Conservation (phyloP, 2,329 filamentous ascomycete genomes). For the Reticulascus tulasneorum region DNA sequence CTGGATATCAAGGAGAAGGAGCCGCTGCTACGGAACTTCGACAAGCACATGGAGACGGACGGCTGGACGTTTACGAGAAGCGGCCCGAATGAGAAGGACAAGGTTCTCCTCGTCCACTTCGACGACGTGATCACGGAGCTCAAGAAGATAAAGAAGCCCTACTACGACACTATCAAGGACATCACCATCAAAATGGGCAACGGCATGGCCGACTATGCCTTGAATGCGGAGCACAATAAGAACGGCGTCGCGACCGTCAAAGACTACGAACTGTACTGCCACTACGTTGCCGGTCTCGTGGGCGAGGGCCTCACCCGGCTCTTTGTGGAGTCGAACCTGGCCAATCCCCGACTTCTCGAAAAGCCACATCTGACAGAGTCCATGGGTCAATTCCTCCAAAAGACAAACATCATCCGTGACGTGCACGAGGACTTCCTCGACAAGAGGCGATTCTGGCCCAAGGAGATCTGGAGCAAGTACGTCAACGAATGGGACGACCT, state of each 20-base stretch:
- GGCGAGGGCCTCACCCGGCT: slow-evolving; percentile 88
- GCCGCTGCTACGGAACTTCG: slow-evolving; percentile 78
- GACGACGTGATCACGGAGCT: slow-evolving; percentile 82
- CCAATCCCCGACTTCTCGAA: slow-evolving; percentile 78
- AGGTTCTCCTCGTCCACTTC: slow-evolving; percentile 88
- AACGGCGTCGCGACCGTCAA: slow-evolving; percentile 77
- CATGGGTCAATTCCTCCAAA: slow-evolving; percentile 96
- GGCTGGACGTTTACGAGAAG: slow-evolving; percentile 89
- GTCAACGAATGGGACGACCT: slow-evolving; percentile 86
- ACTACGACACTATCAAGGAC: slow-evolving; percentile 83
- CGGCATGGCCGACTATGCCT: slow-evolving; percentile 94
- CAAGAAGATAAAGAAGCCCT: slow-evolving; percentile 79
- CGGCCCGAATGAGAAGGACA: slow-evolving; percentile 88
- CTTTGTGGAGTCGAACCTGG: slow-evolving; percentile 82
- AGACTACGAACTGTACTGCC: slow-evolving; percentile 96
- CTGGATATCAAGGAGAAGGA: slow-evolving; percentile 78
- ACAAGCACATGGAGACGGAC: slow-evolving; percentile 72
- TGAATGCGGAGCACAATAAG: slow-evolving; percentile 75
- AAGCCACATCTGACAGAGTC: slow-evolving; percentile 81
- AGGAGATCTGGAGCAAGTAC: slow-evolving; percentile 95
- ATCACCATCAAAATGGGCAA: slow-evolving; percentile 95
- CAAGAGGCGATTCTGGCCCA: slow-evolving; percentile 87
- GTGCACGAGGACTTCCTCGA: slow-evolving; percentile 87
- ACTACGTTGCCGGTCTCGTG: slow-evolving; percentile 97
- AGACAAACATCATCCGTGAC: slow-evolving; percentile 98